These are phyloP conservation scores for Verticillium alfalfae DNA, from an alignment of 2,329 filamentous ascomycete genomes.

Conservation along the genomic window DNA sequence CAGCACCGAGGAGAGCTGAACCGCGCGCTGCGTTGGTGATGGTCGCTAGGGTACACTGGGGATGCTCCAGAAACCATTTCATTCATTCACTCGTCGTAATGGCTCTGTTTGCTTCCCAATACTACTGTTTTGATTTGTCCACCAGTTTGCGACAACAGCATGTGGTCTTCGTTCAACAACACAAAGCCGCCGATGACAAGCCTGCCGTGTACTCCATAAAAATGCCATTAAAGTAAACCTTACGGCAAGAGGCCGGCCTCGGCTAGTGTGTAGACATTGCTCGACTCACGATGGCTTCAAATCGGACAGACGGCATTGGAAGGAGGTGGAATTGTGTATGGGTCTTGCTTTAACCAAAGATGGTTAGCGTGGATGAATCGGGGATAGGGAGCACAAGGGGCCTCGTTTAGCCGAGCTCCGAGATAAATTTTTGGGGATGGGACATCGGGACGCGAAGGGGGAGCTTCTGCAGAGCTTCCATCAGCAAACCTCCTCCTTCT, in stretches of 20 bases:
- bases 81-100: too few relatives aligned
- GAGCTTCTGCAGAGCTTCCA: constrained; percentile 9
- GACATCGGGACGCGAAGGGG: constrained; percentile 4
- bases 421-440: constrained; percentile 33
- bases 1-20: too few relatives aligned
- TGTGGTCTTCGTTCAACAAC: too few relatives aligned
- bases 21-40: too few relatives aligned
- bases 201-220: too few relatives aligned
- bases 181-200: too few relatives aligned
- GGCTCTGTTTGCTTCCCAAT: too few relatives aligned
- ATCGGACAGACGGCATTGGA: constrained; percentile 25
- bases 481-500: constrained; percentile 13
- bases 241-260: not conserved
- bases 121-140: too few relatives aligned
- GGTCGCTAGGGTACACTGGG: too few relatives aligned
- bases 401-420: constrained; percentile 35
- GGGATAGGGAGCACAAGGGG: constrained; percentile 16
- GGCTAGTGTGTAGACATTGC: not conserved
- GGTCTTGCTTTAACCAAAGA: constrained; percentile 18
- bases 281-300: not conserved
- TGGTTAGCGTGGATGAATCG: constrained; percentile 21
- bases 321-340: constrained; percentile 25
- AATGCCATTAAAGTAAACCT: not conserved
- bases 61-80: too few relatives aligned
- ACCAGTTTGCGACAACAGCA: too few relatives aligned